Evolutionary conservation across 257 asterid species (phyloP), one percentile per base, ranked within the genome.

Genomic region (Galeopsis tetrahit): DNA sequence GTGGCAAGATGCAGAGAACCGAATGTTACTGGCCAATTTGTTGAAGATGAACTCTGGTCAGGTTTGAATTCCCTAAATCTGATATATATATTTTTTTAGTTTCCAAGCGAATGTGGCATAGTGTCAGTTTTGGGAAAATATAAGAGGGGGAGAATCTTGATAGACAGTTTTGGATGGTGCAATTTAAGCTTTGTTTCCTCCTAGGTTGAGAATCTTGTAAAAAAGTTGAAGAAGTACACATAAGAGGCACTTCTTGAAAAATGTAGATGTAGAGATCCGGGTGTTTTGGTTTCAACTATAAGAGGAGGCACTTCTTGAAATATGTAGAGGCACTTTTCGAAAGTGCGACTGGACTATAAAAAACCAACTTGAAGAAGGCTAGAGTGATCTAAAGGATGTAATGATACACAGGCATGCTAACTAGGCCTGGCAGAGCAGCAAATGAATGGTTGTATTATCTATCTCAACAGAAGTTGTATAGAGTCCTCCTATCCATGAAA

Each of bases 1-100:
- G 84, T 94, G 97, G 99, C 97, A 94, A 84, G 97, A 94, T 78
- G 90, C 96, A 1, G 97, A 91, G 80, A 84, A 82, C 82, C 84
- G 97, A 78, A 68, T 69, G 80, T 21, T 91, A 33, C 72, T 91
- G 70, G 85, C 85, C 14, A 69, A 59, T 76, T 84, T 91, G 70
- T 68, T 89, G 62, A 86, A 77, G 83, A 81, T 69, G 80, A 82
- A 86, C 75, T 82, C 85, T 21, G 86, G 76, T 66, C 96, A 89
- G 99, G 99, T 91, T 82, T 78, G 76, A 73, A 34, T 69, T 72
- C 66, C 61, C 46, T 0, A 32, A 71, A 56, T 69, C 71, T 14
- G 56, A n/a, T 68, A 63, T 55, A 40, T 15, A 4, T 70, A 63
- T 32, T 33, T 8, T 10, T 2, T 78, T 73, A 14, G 68, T 66